Percentiles rank a stretch among this genome's conserved stretches.
Conservation (phyloP, 768 basidiomycete species). For the Cystoderma amianthinum region DNA sequence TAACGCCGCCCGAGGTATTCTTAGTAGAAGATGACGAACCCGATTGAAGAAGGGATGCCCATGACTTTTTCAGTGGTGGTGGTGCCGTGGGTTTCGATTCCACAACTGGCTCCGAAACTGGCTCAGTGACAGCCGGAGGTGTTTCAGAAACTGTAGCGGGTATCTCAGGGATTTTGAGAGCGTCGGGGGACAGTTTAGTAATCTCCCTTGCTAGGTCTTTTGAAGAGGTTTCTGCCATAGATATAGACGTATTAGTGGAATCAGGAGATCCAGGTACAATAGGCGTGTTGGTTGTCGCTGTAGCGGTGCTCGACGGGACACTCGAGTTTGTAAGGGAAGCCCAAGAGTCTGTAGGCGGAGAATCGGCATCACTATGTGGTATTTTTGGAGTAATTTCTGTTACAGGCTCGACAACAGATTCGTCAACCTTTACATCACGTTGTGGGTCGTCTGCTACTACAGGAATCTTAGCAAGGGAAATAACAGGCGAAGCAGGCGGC, state of each 20-base stretch:
- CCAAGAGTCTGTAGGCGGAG: slow-evolving; percentile 4
- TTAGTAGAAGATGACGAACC: slow-evolving; percentile 29
- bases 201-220: slow-evolving; percentile 12
- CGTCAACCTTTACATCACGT: not conserved
- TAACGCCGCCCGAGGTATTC: slow-evolving; percentile 19
- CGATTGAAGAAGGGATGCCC: slow-evolving; percentile 65
- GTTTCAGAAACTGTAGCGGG: slow-evolving; percentile 4
- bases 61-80: slow-evolving; percentile 53
- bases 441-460: not conserved
- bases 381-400: not conserved
- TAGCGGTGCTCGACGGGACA: slow-evolving; percentile 38
- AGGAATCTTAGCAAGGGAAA: too few relatives aligned
- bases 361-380: not conserved
- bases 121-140: slow-evolving; percentile 1
- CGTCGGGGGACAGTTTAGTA: slow-evolving; percentile 1
- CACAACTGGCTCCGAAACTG: not conserved
- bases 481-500: slow-evolving; percentile 36
- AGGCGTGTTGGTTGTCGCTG: slow-evolving; percentile 42
- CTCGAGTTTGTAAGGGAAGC: slow-evolving; percentile 21
- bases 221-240: slow-evolving; percentile 22
- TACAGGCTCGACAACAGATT: not conserved
- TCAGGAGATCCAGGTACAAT: slow-evolving; percentile 52
- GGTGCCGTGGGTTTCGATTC: slow-evolving; percentile 9
- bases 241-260: slow-evolving; percentile 56
- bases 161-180: slow-evolving; percentile 3